Percentiles rank a stretch among this genome's conserved stretches.
These are phyloP conservation scores for Conringia planisiliqua DNA, from an alignment of 345 rosid genomes.

Conservation along the genomic window DNA sequence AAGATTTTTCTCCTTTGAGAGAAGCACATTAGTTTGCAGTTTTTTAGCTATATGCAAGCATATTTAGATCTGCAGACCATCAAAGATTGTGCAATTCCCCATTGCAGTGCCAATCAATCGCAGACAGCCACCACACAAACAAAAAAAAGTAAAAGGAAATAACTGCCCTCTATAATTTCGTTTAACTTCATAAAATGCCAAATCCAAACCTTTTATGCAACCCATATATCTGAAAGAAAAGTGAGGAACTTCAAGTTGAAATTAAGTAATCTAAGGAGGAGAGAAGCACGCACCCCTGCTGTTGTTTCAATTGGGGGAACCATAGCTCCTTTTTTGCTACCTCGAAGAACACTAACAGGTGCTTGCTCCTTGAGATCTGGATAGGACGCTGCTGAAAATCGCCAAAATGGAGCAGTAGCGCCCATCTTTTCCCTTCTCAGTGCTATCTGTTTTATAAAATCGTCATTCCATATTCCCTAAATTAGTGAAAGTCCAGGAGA, in stretches of 20 bases:
- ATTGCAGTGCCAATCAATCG: neutral
- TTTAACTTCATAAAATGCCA: neutral
- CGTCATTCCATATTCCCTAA: neutral
- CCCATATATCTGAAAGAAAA: neutral
- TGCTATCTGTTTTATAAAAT: conserved; percentile 59
- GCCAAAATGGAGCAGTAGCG: conserved; percentile 92
- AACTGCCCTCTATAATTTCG: neutral
- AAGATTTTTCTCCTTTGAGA: neutral
- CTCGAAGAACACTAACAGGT: conserved; percentile 41
- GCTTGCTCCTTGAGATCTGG: conserved; percentile 69
- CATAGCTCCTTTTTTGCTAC: conserved; percentile 41
- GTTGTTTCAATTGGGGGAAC: conserved; percentile 41
- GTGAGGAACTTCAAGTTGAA: neutral
- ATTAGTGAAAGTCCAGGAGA: conserved; percentile 9
- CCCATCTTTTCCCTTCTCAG: conserved; percentile 92
- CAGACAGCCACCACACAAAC: conserved; percentile 7
- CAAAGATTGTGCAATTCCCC: neutral
- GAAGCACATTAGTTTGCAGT: neutral
- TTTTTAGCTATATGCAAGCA: conserved; percentile 5
- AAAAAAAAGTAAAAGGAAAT: no score
- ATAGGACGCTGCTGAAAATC: conserved; percentile 95
- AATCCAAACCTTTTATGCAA: neutral
- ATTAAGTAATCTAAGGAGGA: conserved; percentile 19
- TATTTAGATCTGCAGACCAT: conserved; percentile 6
- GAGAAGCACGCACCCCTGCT: conserved; percentile 54